Evolutionary conservation across 164 flowering plant species (phyloP).

Genomic region (Macadamia integrifolia): DNA sequence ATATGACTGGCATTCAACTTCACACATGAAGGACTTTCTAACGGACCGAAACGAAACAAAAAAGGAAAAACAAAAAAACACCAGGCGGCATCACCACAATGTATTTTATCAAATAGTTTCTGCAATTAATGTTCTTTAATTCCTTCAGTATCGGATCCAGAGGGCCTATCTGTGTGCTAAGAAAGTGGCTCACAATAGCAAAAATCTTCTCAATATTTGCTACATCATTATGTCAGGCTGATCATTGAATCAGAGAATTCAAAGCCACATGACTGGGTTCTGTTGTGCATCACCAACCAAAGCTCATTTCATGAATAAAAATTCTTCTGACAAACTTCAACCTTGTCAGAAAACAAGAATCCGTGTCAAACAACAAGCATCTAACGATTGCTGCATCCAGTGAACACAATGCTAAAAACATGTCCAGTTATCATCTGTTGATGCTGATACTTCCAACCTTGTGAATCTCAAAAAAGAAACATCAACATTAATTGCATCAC

Average conservation of each 20-base stretch:
- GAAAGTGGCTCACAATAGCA: background rate
- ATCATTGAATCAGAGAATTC: background rate
- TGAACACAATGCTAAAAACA: constrained; percentile 7
- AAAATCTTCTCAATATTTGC: constrained; percentile 1
- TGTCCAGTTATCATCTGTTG: constrained; percentile 9
- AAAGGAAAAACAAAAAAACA: too few relatives aligned
- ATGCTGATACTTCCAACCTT: constrained; percentile 7
- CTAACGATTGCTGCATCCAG: constrained; percentile 3
- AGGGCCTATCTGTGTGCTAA: background rate
- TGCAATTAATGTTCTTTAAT: background rate
- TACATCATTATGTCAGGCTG: background rate
- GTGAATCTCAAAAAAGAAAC: constrained; percentile 17
- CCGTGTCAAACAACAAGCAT: background rate
- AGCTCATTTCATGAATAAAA: constrained; percentile 2
- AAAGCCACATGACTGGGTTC: background rate
- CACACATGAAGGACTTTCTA: background rate
- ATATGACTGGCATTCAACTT: background rate
- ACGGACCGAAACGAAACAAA: background rate
- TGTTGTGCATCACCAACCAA: background rate
- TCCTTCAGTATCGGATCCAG: background rate
- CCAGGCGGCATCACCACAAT: background rate
- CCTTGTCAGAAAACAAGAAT: background rate
- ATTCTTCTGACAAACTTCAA: background rate
- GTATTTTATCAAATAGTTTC: background rate
- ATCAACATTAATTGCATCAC: constrained; percentile 3